phyloP scores from a whole-genome alignment of 2,329 filamentous ascomycete genomes.

The Atkinsonella texensis region DNA sequence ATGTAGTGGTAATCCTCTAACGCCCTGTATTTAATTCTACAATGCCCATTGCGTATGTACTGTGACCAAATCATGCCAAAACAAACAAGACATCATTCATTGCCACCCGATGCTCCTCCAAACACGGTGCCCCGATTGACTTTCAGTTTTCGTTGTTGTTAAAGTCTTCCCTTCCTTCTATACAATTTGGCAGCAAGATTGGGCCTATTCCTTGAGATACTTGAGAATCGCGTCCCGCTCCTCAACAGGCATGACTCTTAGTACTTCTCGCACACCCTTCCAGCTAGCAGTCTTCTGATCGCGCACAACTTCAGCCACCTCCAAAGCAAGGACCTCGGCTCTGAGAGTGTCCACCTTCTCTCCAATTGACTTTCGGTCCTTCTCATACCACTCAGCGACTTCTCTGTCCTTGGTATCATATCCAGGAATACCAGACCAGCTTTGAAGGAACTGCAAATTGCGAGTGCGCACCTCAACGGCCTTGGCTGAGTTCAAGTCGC shows the following conservation, averaged over 20 bases:
- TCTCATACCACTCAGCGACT: conserved; percentile 92
- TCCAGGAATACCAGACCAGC: conserved; percentile 68
- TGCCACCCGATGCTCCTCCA: conserved; percentile 5
- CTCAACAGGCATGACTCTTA: conserved; percentile 75
- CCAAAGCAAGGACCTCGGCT: conserved; percentile 49
- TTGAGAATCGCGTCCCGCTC: conserved; percentile 77
- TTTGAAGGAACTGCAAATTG: conserved; percentile 64
- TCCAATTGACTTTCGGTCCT: conserved; percentile 72
- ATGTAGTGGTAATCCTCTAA: conserved; percentile 3
- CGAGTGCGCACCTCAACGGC: conserved; percentile 45
- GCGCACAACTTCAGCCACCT: conserved; percentile 33
- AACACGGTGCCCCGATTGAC: background rate
- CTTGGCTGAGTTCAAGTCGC: conserved; percentile 25
- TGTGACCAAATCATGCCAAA: background rate
- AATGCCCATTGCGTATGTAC: conserved; percentile 1
- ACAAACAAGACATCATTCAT: background rate
- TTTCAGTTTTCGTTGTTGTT: background rate
- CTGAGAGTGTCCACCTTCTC: conserved; percentile 78
- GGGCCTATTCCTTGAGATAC: conserved; percentile 35
- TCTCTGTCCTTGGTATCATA: conserved; percentile 71
- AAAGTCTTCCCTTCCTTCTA: background rate
- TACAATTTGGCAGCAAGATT: background rate
- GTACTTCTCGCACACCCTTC: conserved; percentile 74
- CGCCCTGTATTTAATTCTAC: conserved; percentile 2
- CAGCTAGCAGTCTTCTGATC: conserved; percentile 53